Base-by-base conservation (phyloP, 768 basidiomycete genomes). In the Xanthoconium stramineum region DNA sequence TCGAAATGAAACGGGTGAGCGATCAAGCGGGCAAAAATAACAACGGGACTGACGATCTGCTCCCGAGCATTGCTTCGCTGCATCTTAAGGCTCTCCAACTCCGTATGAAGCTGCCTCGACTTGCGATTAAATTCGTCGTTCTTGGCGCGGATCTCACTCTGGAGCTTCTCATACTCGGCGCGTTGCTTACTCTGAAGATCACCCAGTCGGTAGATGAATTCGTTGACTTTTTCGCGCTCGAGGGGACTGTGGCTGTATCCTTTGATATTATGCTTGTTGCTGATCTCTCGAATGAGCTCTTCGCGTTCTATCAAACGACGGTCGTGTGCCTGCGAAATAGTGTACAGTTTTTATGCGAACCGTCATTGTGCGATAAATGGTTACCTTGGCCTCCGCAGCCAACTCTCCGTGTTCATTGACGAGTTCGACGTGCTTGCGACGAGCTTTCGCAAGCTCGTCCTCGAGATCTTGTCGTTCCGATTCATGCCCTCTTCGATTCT, bases 211-310 rank as follows among this genome's bases (percentile, higher is more conserved):
- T 83, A 74, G 28, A 85, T 76, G 68, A 97, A 95, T 44, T 92
- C 88, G 30, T 79, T 69, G 19, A 94, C 78, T 67, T 92, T 82
- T 39, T 83, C 81, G 39, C 84, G 79, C 48, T 87, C 86, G 36
- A 94, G 76, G 2, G 86, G 85, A 0, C 84, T 78, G 47, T 83
- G 78, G 50, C 82, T 83, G 66, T 83, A 94, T 0, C 91, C 92
- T 48, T 84, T 83, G 61, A 98, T 85, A 10, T 80, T 78, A 61
- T 89, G 76, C 60, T 83, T 83, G 36, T 83, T 75, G 48, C 84
- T 80, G 15, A 92, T 82, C 47, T 85, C 83, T 13, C 81, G 83
- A 53, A 98, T 86, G 24, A 86, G 74, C 14, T 79, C 76, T 68
- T 95, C 94, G 32, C 95, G 84, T 6, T 85, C 84, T 3, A 68